phyloP scores from a whole-genome alignment of 495 filamentous ascomycete genomes.

The Neurospora sublineolata region DNA sequence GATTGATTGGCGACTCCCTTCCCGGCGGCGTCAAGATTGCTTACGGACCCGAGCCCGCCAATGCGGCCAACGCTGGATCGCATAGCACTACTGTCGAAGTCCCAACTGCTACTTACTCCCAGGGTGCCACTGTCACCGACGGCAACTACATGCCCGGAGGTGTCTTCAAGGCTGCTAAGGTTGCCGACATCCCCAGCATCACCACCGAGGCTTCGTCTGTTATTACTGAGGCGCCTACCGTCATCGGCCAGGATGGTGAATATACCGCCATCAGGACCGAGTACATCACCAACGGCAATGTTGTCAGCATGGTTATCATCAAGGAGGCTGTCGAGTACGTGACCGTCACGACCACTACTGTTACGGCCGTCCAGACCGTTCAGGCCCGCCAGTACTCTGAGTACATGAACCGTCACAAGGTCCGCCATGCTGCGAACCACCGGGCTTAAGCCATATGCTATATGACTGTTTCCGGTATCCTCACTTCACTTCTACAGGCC shows the following conservation, averaged over 20 bases:
- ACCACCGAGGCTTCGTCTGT: slow-evolving; percentile 4
- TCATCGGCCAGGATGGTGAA: slow-evolving; percentile 11
- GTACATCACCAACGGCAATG: slow-evolving; percentile 26
- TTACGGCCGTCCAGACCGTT: slow-evolving; percentile 5
- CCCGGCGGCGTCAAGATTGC: slow-evolving; percentile 30
- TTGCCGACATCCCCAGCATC: not conserved
- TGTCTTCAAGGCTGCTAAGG: slow-evolving; percentile 15
- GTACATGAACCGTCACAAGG: slow-evolving; percentile 13
- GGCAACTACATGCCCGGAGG: slow-evolving; percentile 14
- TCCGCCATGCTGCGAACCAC: slow-evolving; percentile 5
- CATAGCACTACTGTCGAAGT: slow-evolving; percentile 7
- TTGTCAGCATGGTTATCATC: slow-evolving; percentile 33
- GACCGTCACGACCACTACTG: slow-evolving; percentile 17
- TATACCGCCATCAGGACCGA: slow-evolving; percentile 32
- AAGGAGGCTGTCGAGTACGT: slow-evolving; percentile 35
- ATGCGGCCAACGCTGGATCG: slow-evolving; percentile 4
- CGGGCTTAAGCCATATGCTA: not conserved
- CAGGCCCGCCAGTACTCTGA: slow-evolving; percentile 14
- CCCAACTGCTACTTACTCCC: slow-evolving; percentile 14
- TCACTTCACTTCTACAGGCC: not conserved
- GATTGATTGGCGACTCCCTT: slow-evolving; percentile 19
- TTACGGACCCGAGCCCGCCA: slow-evolving; percentile 25
- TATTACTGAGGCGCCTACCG: slow-evolving; percentile 16
- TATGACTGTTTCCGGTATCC: not conserved
- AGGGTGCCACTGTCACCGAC: slow-evolving; percentile 5